phyloP scores from a whole-genome alignment of 106 monocot genomes.

The Triglochin maritima region DNA sequence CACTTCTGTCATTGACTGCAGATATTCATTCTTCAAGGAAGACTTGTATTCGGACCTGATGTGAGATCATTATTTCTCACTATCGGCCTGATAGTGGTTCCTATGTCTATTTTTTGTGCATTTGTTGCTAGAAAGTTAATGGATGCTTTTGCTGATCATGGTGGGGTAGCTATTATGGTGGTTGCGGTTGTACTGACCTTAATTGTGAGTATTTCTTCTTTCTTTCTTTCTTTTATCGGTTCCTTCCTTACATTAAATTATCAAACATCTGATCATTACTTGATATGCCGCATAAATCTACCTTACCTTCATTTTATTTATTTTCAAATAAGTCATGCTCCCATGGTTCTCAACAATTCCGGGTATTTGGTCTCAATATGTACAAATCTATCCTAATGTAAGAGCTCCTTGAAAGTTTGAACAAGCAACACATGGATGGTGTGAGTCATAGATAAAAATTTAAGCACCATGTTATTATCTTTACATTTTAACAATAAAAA shows the following conservation, averaged over 20 bases:
- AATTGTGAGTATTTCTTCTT: constrained; percentile 56
- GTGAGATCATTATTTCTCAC: constrained; percentile 81
- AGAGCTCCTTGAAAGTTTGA: too few species aligned
- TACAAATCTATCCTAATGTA: too few species aligned
- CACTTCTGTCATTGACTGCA: constrained; percentile 30
- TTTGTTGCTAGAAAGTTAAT: constrained; percentile 86
- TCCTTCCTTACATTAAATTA: not conserved
- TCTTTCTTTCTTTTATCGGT: not conserved
- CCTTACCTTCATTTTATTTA: not conserved
- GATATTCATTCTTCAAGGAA: constrained; percentile 75
- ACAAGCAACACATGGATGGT: too few species aligned
- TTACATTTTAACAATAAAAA: too few species aligned
- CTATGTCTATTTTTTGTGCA: constrained; percentile 61
- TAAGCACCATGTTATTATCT: too few species aligned
- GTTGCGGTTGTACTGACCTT: constrained; percentile 67
- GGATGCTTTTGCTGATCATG: constrained; percentile 55
- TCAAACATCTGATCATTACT: not conserved
- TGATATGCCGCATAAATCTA: not conserved
- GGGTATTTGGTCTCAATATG: too few species aligned
- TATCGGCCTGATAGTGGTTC: constrained; percentile 74
- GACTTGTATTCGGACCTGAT: constrained; percentile 96
- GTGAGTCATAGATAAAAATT: too few species aligned
- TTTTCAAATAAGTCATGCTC: not conserved
- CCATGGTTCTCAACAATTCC: too few species aligned
- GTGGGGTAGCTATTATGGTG: constrained; percentile 69